These are phyloP conservation scores for Penicillium decumbens DNA, from an alignment of 2,329 filamentous ascomycete genomes.

Conservation along the genomic window DNA sequence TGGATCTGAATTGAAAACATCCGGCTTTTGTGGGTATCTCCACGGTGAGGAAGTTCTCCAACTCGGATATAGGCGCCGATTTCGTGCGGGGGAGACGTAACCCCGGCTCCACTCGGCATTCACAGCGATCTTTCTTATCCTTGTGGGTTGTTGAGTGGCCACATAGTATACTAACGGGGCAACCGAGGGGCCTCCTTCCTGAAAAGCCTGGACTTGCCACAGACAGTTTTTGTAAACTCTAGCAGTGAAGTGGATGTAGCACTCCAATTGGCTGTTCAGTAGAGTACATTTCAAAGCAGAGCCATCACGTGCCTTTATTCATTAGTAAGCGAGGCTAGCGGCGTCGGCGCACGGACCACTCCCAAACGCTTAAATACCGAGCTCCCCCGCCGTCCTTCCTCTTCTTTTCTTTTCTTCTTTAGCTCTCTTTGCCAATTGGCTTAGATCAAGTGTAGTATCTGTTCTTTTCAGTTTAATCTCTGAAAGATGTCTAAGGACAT, in stretches of 20 bases:
- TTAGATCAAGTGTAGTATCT: conserved; percentile 97
- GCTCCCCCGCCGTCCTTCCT: conserved; percentile 24
- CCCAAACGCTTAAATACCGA: conserved; percentile 29
- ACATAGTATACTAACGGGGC: not conserved
- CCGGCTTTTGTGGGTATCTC: not conserved
- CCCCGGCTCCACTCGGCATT: not conserved
- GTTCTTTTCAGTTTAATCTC: conserved; percentile 98
- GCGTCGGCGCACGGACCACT: conserved; percentile 17
- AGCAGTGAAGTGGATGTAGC: conserved; percentile 45
- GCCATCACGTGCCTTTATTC: conserved; percentile 40
- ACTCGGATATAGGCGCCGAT: not conserved
- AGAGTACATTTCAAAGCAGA: conserved; percentile 44
- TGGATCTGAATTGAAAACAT: not conserved
- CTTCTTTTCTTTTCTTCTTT: conserved; percentile 44
- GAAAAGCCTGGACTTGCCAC: not conserved
- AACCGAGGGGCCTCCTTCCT: not conserved
- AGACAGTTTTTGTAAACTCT: not conserved
- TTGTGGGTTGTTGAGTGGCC: not conserved
- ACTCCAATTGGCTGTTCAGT: conserved; percentile 49
- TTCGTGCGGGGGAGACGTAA: not conserved
- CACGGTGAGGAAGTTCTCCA: not conserved
- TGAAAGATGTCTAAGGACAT: conserved; percentile 72
- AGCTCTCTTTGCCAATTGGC: conserved; percentile 56
- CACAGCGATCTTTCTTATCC: not conserved
- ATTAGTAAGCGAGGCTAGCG: conserved; percentile 17